Evolutionary conservation across 106 monocot species (phyloP).

Genomic region (Platanthera zijinensis): DNA sequence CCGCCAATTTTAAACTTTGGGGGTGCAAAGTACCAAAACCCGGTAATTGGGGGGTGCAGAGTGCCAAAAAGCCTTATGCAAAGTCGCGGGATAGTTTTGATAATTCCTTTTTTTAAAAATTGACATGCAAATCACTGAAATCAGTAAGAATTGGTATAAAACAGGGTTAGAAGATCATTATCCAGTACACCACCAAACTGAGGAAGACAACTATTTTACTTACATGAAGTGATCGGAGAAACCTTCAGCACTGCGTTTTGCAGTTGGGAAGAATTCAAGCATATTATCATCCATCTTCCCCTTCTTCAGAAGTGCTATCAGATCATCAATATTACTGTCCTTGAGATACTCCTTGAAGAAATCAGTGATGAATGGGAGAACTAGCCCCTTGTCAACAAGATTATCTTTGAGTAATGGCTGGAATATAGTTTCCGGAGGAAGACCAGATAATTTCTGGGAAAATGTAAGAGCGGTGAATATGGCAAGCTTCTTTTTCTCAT

Average conservation of each 20-base stretch:
- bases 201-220: slow-evolving; percentile 15
- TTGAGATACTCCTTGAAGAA: slow-evolving; percentile 83
- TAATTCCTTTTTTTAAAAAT: neutral
- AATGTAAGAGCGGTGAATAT: slow-evolving; percentile 95
- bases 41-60: no score
- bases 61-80: no score
- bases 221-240: slow-evolving; percentile 95
- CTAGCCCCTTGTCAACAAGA: slow-evolving; percentile 92
- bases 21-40: no score
- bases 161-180: neutral
- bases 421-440: slow-evolving; percentile 93
- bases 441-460: slow-evolving; percentile 92
- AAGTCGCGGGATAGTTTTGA: no score
- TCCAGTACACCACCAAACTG: neutral
- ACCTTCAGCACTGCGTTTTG: slow-evolving; percentile 62
- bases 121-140: neutral
- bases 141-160: neutral
- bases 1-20: no score
- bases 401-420: slow-evolving; percentile 94
- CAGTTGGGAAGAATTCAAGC: slow-evolving; percentile 79
- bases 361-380: slow-evolving; percentile 88
- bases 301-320: slow-evolving; percentile 73
- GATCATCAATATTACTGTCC: slow-evolving; percentile 88
- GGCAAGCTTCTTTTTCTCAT: slow-evolving; percentile 69
- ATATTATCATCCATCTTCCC: slow-evolving; percentile 96